Conservation (phyloP, 1,139 yeast species). For the Kurtzmaniella quercitrusa region DNA sequence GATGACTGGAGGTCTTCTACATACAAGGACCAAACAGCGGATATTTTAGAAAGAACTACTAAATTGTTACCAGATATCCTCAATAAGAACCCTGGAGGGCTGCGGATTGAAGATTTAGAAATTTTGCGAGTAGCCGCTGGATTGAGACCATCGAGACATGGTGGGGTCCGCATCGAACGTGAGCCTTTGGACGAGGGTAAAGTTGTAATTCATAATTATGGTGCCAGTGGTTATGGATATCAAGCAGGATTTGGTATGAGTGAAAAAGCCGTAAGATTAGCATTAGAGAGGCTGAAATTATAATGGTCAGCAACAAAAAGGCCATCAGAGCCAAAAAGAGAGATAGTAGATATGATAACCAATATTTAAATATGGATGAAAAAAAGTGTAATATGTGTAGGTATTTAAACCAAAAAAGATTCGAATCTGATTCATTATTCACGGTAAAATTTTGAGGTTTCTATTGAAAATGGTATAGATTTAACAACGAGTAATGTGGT, state of each 20-base stretch:
- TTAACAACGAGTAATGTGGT: no score
- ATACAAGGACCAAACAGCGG: conserved; percentile 48
- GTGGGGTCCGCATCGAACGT: conserved; percentile 62
- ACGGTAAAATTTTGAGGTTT: no score
- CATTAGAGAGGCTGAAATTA: conserved; percentile 2
- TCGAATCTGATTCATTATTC: no score
- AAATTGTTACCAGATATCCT: conserved; percentile 51
- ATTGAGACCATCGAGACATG: conserved; percentile 64
- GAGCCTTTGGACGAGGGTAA: conserved; percentile 32
- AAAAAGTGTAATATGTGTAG: no score
- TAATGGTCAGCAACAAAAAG: no score
- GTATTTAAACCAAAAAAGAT: no score
- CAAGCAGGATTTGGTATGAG: conserved; percentile 47
- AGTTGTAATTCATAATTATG: conserved; percentile 44
- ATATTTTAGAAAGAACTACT: conserved; percentile 56
- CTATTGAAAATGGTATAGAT: no score
- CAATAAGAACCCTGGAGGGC: conserved; percentile 25
- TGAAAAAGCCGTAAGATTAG: conserved; percentile 23
- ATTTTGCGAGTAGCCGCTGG: conserved; percentile 63
- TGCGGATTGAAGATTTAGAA: conserved; percentile 19
- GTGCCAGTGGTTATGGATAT: conserved; percentile 47
- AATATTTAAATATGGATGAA: no score
- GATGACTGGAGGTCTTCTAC: conserved; percentile 58
- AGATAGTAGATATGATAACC: background rate
- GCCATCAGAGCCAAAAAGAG: background rate